A percentile compares a stretch with the other conserved stretches of the same genome.
These are phyloP conservation scores for Cladosporium sp. DNA, from an alignment of 2,329 filamentous ascomycete species.

Conservation along the genomic window DNA sequence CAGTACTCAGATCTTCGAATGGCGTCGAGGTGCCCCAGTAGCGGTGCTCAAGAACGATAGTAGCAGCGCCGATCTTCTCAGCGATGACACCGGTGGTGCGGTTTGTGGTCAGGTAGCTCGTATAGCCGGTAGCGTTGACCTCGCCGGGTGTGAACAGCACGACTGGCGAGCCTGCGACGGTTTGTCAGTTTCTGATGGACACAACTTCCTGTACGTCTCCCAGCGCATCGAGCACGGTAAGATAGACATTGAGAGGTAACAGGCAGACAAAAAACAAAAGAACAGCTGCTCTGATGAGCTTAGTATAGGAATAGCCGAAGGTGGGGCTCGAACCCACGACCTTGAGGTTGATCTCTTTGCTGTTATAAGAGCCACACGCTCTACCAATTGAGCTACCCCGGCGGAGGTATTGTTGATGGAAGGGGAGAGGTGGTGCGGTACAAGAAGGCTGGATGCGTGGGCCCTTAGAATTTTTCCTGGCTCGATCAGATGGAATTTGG, in stretches of 20 bases:
- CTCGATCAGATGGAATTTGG: neutral
- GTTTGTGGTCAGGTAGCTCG: slow-evolving; percentile 48
- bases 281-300: neutral
- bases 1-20: slow-evolving; percentile 47
- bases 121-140: slow-evolving; percentile 43
- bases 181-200: neutral
- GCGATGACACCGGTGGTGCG: slow-evolving; percentile 50
- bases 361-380: slow-evolving; percentile 48
- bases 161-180: slow-evolving; percentile 44
- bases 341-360: slow-evolving; percentile 3
- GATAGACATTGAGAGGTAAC: neutral
- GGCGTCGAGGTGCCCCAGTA: slow-evolving; percentile 57
- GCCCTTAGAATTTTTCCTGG: neutral
- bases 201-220: neutral
- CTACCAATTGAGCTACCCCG: slow-evolving; percentile 51
- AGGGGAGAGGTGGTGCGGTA: neutral
- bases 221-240: neutral
- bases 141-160: slow-evolving; percentile 45
- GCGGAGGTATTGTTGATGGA: slow-evolving; percentile 21
- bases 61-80: slow-evolving; percentile 50
- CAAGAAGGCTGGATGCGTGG: neutral
- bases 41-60: slow-evolving; percentile 55
- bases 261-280: neutral
- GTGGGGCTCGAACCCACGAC: slow-evolving; percentile 3
- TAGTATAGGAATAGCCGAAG: neutral